Base-by-base conservation (phyloP, 345 rosid genomes). In the Brassica incana region DNA sequence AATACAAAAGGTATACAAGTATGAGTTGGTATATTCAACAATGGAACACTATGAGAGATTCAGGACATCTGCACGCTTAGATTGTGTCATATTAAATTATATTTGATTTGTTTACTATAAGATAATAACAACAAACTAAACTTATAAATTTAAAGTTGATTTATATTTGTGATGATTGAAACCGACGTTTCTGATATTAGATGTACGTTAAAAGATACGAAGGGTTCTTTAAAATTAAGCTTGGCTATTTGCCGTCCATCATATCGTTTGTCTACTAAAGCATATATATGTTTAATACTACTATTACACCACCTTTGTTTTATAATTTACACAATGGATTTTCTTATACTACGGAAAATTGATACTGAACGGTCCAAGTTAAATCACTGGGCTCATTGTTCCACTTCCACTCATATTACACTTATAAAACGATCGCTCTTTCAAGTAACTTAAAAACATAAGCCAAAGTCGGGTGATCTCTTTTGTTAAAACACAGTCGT, bases 331-430 rank as follows among this genome's bases (percentile, higher is more conserved):
- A 68, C 14, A 5, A 32, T 59, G 63, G 23, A 9, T 12, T 65
- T 69, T 61, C 27, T 36, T 65, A 66, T 78, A 72, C 63, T 43
- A 27, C 14, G 68, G 73, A 61, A 73, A 45, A 60, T 8, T 58
- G 54, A 72, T 65, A 40, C 73, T 16, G 54, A 61, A 79, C 82
- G 78, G 78, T 79, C 59, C 74, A 61, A 73, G 73, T 67, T 67
- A 35, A 67, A 67, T 61, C 74, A 73, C 74, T 73, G 32, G 73
- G 40, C 33, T 67, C 65, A 61, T 33, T 67, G 65, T 67, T 67
- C 82, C 74, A 79, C 74, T 79, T 73, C 82, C 78, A 79, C 82
- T 73, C 78, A 67, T 27, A 30, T 79, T n/a, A 33, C 74, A 67
- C 70, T 79, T 79, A 79, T 79, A 67, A 73, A 73, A 56, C 68